Percentiles rank a stretch among this genome's conserved stretches.
phyloP scores from a whole-genome alignment of 2,329 filamentous ascomycete genomes.

The Cryphonectria japonica region DNA sequence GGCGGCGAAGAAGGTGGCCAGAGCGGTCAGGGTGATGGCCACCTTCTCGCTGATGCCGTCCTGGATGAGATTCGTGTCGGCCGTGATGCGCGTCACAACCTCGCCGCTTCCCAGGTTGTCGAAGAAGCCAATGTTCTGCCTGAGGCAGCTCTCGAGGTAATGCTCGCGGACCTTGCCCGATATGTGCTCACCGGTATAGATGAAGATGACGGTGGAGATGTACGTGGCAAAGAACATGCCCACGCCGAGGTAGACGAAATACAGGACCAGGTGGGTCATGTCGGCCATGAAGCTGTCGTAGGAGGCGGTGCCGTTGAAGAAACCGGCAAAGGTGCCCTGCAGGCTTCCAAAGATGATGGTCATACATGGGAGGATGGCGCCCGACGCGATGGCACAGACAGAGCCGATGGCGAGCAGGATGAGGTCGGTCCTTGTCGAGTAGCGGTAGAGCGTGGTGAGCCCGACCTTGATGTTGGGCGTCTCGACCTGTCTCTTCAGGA shows the following conservation, averaged over 20 bases:
- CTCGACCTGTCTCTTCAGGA: conserved; percentile 71
- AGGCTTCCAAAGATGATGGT: conserved; percentile 81
- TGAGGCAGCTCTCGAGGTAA: conserved; percentile 82
- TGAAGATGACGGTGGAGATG: conserved; percentile 77
- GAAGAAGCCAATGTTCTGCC: conserved; percentile 90
- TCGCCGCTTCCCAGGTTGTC: conserved; percentile 92
- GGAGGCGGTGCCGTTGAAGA: conserved; percentile 53
- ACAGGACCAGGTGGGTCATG: conserved; percentile 69
- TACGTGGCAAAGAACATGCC: conserved; percentile 80
- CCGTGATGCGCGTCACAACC: conserved; percentile 91
- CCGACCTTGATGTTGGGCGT: conserved; percentile 67
- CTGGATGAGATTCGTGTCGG: conserved; percentile 86
- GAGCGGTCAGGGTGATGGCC: conserved; percentile 72
- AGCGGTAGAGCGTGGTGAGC: conserved; percentile 69
- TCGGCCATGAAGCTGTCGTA: conserved; percentile 61
- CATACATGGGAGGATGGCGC: conserved; percentile 78
- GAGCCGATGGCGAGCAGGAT: conserved; percentile 64
- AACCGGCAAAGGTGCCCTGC: conserved; percentile 71
- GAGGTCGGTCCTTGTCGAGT: conserved; percentile 68
- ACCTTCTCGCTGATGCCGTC: conserved; percentile 94
- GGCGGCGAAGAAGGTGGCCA: conserved; percentile 83
- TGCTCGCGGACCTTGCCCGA: conserved; percentile 77
- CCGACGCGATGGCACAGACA: conserved; percentile 70
- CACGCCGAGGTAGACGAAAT: conserved; percentile 84
- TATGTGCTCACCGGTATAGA: conserved; percentile 82